phyloP scores from a whole-genome alignment of 1,284 basidiomycete genomes.

The Tilletia walkeri region DNA sequence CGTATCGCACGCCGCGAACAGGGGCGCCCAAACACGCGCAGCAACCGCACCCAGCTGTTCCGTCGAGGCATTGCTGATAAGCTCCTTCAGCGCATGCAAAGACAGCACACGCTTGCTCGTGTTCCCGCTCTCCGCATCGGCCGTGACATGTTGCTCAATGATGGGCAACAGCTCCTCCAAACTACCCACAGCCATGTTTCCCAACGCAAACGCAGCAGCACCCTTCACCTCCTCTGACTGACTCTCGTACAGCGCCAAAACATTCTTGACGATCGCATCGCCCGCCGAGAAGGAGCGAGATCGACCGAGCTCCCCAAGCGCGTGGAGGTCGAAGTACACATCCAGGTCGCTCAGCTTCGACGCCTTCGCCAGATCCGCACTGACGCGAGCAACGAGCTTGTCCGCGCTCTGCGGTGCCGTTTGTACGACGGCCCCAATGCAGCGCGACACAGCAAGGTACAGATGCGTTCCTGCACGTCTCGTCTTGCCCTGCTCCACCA shows the following conservation, averaged over 20 bases:
- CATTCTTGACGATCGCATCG: slow-evolving; percentile 31
- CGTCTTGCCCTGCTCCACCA: slow-evolving; percentile 16
- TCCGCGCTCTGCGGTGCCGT: slow-evolving; percentile 27
- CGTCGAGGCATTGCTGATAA: slow-evolving; percentile 83
- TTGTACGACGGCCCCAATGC: slow-evolving; percentile 41
- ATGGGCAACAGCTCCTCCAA: slow-evolving; percentile 77
- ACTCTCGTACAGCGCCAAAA: slow-evolving; percentile 28
- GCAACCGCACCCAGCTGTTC: slow-evolving; percentile 79
- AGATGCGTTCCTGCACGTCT: slow-evolving; percentile 28
- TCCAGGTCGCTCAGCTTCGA: slow-evolving; percentile 20
- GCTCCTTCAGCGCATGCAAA: slow-evolving; percentile 90
- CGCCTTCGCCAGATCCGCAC: slow-evolving; percentile 4
- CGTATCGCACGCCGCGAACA: slow-evolving; percentile 51
- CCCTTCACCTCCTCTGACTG: slow-evolving; percentile 45
- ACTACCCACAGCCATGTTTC: slow-evolving; percentile 91
- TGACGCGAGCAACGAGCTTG: slow-evolving; percentile 28
- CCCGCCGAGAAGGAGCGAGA: slow-evolving; percentile 37
- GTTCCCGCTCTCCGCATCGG: slow-evolving; percentile 55
- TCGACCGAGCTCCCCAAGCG: slow-evolving; percentile 45
- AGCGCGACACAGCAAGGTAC: slow-evolving; percentile 40
- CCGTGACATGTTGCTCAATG: slow-evolving; percentile 73
- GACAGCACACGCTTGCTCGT: slow-evolving; percentile 73
- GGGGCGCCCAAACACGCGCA: slow-evolving; percentile 81
- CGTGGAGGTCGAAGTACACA: slow-evolving; percentile 37
- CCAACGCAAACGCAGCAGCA: slow-evolving; percentile 58